These are phyloP conservation scores for Lagenidium giganteum DNA, from an alignment of 352 stramenopile species.

Conservation along the genomic window DNA sequence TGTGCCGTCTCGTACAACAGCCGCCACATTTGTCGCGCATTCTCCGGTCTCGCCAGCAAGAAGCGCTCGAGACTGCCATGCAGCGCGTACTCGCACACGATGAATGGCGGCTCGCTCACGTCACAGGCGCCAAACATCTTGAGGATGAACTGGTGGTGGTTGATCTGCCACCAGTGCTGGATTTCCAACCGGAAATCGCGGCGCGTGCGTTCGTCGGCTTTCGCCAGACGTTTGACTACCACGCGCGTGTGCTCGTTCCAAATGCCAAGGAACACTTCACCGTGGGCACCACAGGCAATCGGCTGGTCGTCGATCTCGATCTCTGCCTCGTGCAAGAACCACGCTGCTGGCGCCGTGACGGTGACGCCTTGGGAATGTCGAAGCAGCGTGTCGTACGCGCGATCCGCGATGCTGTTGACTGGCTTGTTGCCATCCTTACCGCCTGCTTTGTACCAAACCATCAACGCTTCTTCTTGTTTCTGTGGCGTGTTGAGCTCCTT, in stretches of 20 bases:
- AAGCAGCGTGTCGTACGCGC: too few relatives aligned
- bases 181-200: too few relatives aligned
- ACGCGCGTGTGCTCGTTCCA: background rate
- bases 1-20: slow-evolving; percentile 1
- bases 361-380: too few relatives aligned
- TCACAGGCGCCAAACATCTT: slow-evolving; percentile 20
- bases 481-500: too few relatives aligned
- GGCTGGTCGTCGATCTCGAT: background rate
- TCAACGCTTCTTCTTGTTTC: too few relatives aligned
- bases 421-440: too few relatives aligned
- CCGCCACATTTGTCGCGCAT: background rate
- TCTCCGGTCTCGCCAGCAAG: background rate
- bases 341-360: too few relatives aligned
- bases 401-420: too few relatives aligned
- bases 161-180: slow-evolving; percentile 15
- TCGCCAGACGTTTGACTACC: slow-evolving; percentile 6
- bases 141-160: slow-evolving; percentile 20
- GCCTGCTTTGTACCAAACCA: too few relatives aligned
- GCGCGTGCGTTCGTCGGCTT: too few relatives aligned
- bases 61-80: background rate
- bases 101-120: slow-evolving; percentile 6
- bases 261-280: background rate
- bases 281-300: background rate
- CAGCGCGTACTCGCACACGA: slow-evolving; percentile 1
- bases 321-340: slow-evolving; percentile 1